These are phyloP conservation scores for Neofusicoccum umdonicola DNA, from an alignment of 2,329 filamentous ascomycete genomes.

Conservation along the genomic window DNA sequence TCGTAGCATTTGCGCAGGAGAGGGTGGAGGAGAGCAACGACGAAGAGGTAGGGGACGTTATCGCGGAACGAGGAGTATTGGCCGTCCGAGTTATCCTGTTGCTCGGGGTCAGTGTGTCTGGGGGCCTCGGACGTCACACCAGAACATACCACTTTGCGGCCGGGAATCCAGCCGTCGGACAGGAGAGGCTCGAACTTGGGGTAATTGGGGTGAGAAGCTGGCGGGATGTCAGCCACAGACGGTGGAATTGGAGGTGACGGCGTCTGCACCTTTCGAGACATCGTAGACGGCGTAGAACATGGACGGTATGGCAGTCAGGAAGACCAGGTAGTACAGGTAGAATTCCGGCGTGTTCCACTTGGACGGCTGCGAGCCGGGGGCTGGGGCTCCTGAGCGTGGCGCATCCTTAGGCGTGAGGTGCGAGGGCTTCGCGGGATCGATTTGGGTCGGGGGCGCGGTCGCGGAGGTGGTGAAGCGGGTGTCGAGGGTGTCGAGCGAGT, in stretches of 20 bases:
- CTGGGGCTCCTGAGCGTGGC: constrained; percentile 38
- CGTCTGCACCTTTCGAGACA: constrained; percentile 70
- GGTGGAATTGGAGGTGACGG: not conserved
- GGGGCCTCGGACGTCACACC: not conserved
- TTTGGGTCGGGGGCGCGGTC: constrained; percentile 56
- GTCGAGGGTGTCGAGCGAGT: constrained; percentile 67
- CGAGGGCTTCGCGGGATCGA: constrained; percentile 32
- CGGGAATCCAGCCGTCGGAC: constrained; percentile 84
- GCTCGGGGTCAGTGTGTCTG: not conserved
- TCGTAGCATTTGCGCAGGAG: constrained; percentile 73
- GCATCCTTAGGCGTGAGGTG: not conserved
- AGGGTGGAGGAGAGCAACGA: constrained; percentile 76
- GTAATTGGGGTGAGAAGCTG: constrained; percentile 81
- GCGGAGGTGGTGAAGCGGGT: constrained; percentile 71
- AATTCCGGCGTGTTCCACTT: constrained; percentile 89
- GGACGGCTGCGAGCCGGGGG: constrained; percentile 50
- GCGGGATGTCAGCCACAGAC: constrained; percentile 17
- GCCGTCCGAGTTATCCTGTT: constrained; percentile 78
- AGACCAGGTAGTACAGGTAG: constrained; percentile 71
- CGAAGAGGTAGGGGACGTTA: constrained; percentile 78
- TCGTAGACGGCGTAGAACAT: constrained; percentile 92
- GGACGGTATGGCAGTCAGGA: constrained; percentile 66
- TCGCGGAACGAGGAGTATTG: constrained; percentile 84
- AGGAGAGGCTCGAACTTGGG: constrained; percentile 68
- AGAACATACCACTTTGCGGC: constrained; percentile 72